phyloP scores from a whole-genome alignment of 2,329 filamentous ascomycete genomes.

The Colletotrichum lentis region DNA sequence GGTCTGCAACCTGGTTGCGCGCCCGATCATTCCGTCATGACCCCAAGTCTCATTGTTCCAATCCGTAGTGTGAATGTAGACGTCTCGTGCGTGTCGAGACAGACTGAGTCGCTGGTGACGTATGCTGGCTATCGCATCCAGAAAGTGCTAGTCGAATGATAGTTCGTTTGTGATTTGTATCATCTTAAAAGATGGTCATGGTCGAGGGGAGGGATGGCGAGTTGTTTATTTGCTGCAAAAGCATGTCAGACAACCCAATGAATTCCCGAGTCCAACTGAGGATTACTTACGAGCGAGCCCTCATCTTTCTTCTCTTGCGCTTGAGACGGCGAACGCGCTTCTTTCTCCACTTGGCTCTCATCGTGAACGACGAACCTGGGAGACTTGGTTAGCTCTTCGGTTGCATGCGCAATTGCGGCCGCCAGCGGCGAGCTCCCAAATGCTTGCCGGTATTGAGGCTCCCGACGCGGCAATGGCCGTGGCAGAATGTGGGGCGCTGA shows the following conservation, averaged over 20 bases:
- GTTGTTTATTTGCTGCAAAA: slow-evolving; percentile 70
- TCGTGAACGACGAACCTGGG: slow-evolving; percentile 59
- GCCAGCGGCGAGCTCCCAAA: background rate
- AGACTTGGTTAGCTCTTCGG: slow-evolving; percentile 7
- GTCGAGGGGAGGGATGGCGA: slow-evolving; percentile 64
- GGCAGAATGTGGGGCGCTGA: background rate
- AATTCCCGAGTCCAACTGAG: background rate
- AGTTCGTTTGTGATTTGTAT: slow-evolving; percentile 16
- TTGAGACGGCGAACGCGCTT: slow-evolving; percentile 99
- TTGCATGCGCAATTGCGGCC: background rate
- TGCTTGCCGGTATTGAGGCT: background rate
- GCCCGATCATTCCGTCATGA: slow-evolving; percentile 29
- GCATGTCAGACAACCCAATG: slow-evolving; percentile 45
- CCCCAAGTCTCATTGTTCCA: slow-evolving; percentile 36
- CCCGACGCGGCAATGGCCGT: background rate
- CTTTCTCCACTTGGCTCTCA: slow-evolving; percentile 99
- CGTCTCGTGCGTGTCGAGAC: slow-evolving; percentile 27
- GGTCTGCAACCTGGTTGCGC: slow-evolving; percentile 8
- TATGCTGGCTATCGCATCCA: slow-evolving; percentile 19
- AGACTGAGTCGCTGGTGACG: slow-evolving; percentile 36
- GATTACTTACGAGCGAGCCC: slow-evolving; percentile 88
- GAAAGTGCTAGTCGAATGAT: slow-evolving; percentile 27
- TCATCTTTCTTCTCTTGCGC: slow-evolving; percentile 99
- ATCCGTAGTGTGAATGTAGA: slow-evolving; percentile 42
- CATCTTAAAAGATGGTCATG: slow-evolving; percentile 52